phyloP scores from a whole-genome alignment of 2,329 filamentous ascomycete species.

The Tolypocladium endophyticum region DNA sequence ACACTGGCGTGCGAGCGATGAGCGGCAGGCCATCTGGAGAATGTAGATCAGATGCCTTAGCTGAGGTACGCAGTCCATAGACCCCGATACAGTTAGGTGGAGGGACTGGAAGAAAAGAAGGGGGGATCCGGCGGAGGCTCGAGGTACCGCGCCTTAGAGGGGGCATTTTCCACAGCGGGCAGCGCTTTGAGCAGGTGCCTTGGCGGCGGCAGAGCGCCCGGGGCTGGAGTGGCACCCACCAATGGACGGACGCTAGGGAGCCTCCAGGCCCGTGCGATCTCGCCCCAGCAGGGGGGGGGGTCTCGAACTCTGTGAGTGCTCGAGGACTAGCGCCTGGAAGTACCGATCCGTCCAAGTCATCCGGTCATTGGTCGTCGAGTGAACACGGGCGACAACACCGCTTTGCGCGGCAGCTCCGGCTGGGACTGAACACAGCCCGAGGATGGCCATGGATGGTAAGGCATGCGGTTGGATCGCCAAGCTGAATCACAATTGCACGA shows the following conservation, averaged over 20 bases:
- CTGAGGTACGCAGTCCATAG: too few species aligned
- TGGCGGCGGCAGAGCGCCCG: neutral
- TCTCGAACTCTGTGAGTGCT: too few species aligned
- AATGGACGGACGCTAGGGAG: neutral
- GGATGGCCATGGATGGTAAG: slow-evolving; percentile 1
- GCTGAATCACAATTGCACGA: slow-evolving; percentile 2
- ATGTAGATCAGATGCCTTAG: neutral
- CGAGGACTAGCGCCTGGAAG: neutral
- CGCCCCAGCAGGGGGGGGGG: neutral
- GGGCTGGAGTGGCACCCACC: neutral
- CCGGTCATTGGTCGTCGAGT: neutral
- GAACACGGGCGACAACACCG: neutral
- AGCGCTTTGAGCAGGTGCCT: neutral
- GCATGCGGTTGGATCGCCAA: slow-evolving; percentile 2
- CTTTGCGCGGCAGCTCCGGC: neutral
- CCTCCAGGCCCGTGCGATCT: neutral
- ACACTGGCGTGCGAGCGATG: neutral
- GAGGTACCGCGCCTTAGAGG: neutral
- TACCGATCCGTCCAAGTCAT: neutral
- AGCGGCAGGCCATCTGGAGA: neutral
- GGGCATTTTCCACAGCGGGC: neutral
- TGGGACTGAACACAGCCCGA: neutral
- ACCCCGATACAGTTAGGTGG: neutral
- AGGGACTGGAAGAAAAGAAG: neutral
- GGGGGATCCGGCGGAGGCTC: neutral